Base-by-base conservation (phyloP, 208 protist genomes). In the Angomonas ambiguus region DNA sequence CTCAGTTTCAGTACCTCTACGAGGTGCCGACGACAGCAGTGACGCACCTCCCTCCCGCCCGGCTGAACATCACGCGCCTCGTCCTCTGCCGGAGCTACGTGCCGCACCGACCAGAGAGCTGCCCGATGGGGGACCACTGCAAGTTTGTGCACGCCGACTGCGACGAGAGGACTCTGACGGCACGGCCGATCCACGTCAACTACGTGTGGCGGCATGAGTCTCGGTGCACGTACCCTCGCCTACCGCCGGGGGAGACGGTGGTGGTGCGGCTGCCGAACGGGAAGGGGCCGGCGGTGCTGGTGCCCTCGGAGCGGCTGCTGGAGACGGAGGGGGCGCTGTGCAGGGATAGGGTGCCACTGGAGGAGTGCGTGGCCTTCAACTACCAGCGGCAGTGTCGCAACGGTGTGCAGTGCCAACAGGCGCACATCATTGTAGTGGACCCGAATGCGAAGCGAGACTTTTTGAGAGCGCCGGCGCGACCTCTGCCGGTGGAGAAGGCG, bases 11-110 rank as follows among this genome's bases (percentile, higher is more conserved):
- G 59, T 76, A 61, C 51, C 62, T 88, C 27, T 91, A 82, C 62
- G 68, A 86, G 13, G 80, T 93, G 13, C 83, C 87, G 18, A 64
- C 74, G 0, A 62, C 58, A 28, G 62, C 71, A 18, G 75, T 93
- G 25, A 72, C 75, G 57, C 87, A 93, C 68, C 65, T 81, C 20
- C 87, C 87, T 3, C 83, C 83, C 0, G 63, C 80, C 13, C 83
- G 81, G 34, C 72, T 93, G 58, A 90, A 90, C 72, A 93, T 93
- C 57, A 93, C 87, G 2, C 87, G 87, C n/a, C 76, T 93, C 20
- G 87, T 93, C 58, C 62, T 83, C 51, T 93, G 87, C 77, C 87
- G 87, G 66, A 86, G 88, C 67, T 87, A 89, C 69, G 71, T 58
- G 34, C n/a, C 68, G 5, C 48, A 70, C 38, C 71, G 87, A 49